Conservation (phyloP, 2,329 filamentous ascomycete genomes). For the Cercospora citrullina region DNA sequence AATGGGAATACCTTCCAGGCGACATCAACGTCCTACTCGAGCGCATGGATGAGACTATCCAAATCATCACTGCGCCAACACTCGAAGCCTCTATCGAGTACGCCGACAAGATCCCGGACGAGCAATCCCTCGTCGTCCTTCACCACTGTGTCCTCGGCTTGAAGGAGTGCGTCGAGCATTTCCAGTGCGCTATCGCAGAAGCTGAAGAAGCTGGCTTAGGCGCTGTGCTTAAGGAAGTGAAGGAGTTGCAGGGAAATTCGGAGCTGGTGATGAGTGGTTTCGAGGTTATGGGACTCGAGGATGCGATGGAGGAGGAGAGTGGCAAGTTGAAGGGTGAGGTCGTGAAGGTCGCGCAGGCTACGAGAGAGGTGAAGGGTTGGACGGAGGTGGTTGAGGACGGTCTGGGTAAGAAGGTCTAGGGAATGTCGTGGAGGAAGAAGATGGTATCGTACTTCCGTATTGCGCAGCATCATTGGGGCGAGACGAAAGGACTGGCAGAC, state of each 20-base stretch:
- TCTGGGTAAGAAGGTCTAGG: not conserved
- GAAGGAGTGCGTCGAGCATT: not conserved
- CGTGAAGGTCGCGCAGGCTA: not conserved
- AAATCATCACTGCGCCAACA: not conserved
- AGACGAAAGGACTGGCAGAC: not conserved
- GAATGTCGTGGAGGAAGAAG: no score
- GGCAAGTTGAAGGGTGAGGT: not conserved
- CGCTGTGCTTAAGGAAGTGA: not conserved
- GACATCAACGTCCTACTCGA: conserved; percentile 9
- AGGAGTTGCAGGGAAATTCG: not conserved
- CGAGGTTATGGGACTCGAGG: not conserved
- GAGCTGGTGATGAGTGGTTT: not conserved
- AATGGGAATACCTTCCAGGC: not conserved
- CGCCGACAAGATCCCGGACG: not conserved
- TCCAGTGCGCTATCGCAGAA: not conserved
- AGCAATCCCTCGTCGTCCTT: not conserved
- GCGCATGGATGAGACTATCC: not conserved
- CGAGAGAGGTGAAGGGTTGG: not conserved
- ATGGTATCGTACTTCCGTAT: no score
- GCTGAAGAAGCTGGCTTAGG: not conserved
- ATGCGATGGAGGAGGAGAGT: not conserved
- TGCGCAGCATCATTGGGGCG: not conserved
- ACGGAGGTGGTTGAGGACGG: not conserved
- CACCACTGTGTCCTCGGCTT: not conserved
- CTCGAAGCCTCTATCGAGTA: not conserved